phyloP scores from a whole-genome alignment of 371 early-diverging fungal genomes.

The Funneliformis caledonium region DNA sequence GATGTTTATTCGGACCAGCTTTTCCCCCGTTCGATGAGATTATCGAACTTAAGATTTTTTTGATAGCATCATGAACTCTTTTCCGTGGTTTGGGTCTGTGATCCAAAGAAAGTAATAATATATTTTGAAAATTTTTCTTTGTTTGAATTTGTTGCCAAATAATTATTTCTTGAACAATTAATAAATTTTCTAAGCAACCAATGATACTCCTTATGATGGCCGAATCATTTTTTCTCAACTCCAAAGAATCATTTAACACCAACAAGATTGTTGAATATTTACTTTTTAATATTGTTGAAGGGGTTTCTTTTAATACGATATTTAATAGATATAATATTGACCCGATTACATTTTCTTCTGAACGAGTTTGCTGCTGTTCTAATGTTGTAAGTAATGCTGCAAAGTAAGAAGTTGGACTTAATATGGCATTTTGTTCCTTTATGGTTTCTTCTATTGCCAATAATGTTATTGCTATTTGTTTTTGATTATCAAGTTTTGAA shows the following conservation, averaged over 20 bases:
- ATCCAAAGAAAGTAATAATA: conserved; percentile 81
- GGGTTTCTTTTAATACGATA: conserved; percentile 74
- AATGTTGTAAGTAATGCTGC: conserved; percentile 74
- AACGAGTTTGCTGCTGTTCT: background rate
- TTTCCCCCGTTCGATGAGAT: conserved; percentile 70
- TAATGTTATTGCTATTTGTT: conserved; percentile 48
- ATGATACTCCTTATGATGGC: conserved; percentile 78
- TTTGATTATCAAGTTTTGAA: conserved; percentile 86
- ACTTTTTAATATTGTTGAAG: conserved; percentile 63
- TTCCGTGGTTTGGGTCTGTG: conserved; percentile 81
- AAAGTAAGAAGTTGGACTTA: conserved; percentile 85
- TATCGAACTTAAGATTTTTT: conserved; percentile 66
- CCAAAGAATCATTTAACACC: conserved; percentile 62
- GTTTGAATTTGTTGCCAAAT: conserved; percentile 74
- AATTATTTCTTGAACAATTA: conserved; percentile 77
- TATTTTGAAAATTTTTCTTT: conserved; percentile 70
- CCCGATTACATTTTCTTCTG: conserved; percentile 59
- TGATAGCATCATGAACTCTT: conserved; percentile 85
- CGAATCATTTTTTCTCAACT: conserved; percentile 65
- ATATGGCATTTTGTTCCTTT: conserved; percentile 67
- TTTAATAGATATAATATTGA: conserved; percentile 81
- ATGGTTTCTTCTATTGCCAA: conserved; percentile 61
- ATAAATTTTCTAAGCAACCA: conserved; percentile 81
- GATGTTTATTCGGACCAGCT: conserved; percentile 55
- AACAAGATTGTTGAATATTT: conserved; percentile 67